These are phyloP conservation scores for Mortierella sp. DNA, from an alignment of 371 early-diverging fungal species.

Conservation along the genomic window DNA sequence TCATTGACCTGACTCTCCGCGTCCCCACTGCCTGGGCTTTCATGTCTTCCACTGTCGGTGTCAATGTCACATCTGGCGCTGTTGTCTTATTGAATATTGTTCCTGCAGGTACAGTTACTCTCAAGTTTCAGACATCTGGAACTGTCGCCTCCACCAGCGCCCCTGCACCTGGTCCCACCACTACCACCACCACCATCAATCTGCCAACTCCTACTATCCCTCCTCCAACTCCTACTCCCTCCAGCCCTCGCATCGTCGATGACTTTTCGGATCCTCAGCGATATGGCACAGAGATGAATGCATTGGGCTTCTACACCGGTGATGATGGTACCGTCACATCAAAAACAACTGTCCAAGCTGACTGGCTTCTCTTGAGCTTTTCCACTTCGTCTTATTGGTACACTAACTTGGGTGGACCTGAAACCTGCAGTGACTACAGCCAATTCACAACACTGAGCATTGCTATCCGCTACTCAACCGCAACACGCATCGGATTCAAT, in stretches of 20 bases:
- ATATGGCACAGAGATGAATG: not conserved
- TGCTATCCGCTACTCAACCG: not conserved
- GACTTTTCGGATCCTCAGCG: not conserved
- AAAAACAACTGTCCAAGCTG: not conserved
- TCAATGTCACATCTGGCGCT: not conserved
- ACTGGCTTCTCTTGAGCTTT: not conserved
- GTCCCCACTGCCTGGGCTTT: not conserved
- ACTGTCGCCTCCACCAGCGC: not conserved
- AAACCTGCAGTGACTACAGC: not conserved
- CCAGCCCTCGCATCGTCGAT: not conserved
- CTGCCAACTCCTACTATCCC: not conserved
- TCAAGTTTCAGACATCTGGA: not conserved
- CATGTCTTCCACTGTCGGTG: not conserved
- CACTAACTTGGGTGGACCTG: not conserved
- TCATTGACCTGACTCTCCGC: slow-evolving; percentile 2
- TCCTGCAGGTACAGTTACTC: not conserved
- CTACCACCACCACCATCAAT: not conserved
- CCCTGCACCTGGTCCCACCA: not conserved
- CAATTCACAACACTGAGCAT: not conserved
- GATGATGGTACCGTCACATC: not conserved
- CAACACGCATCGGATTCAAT: not conserved
- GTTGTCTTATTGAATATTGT: not conserved
- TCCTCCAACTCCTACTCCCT: not conserved
- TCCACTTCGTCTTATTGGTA: not conserved
- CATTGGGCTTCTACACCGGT: not conserved